phyloP scores from a whole-genome alignment of 495 filamentous ascomycete species.

The Chaetomium tenue region DNA sequence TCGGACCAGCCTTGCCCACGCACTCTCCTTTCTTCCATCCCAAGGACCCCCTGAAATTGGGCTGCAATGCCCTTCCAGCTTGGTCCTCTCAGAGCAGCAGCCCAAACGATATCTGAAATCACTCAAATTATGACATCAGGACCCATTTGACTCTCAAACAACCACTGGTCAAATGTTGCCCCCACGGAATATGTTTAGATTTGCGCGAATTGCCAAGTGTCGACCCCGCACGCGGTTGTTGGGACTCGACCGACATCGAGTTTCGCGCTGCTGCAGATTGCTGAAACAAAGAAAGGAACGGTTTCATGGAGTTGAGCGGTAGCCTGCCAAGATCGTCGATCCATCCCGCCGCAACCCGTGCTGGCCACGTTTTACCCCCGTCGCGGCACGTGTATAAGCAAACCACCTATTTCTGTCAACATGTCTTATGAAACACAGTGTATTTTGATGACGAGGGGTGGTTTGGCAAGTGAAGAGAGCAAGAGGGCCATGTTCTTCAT shows the following conservation, averaged over 20 bases:
- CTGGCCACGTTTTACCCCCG: slow-evolving; percentile 9
- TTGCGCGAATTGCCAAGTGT: neutral
- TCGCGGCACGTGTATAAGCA: neutral
- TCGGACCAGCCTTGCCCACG: neutral
- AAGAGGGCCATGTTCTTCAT: neutral
- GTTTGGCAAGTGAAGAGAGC: neutral
- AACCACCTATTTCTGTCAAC: neutral
- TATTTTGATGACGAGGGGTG: too few relatives aligned
- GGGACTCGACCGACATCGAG: neutral
- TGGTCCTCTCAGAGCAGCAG: neutral
- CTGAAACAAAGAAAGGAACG: neutral
- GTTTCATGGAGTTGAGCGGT: neutral
- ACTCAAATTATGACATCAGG: neutral
- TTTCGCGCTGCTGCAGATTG: neutral
- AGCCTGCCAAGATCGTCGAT: slow-evolving; percentile 8
- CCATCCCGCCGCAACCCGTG: neutral
- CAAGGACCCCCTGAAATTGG: neutral
- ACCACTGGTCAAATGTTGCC: neutral
- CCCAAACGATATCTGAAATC: neutral
- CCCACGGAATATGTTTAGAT: neutral
- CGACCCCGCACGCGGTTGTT: neutral
- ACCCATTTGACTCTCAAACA: neutral
- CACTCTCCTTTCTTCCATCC: neutral
- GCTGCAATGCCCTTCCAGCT: neutral
- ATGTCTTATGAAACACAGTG: too few relatives aligned